Evolutionary conservation across 495 filamentous ascomycete species (phyloP).

Genomic region (Hypoxylon crocopeplum): DNA sequence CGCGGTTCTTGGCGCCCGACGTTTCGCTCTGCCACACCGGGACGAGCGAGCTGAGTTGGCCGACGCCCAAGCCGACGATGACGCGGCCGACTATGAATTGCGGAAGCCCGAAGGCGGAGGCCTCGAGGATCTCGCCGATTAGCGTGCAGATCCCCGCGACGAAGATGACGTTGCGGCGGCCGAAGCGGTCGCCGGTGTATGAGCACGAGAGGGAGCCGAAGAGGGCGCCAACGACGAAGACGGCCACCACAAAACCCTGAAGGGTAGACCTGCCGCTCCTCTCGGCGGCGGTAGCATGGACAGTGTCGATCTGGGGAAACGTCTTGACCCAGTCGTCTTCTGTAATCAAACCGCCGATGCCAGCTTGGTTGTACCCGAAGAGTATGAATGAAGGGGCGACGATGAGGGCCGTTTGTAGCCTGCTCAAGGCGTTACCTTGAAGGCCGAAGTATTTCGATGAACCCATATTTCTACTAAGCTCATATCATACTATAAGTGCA

Average conservation of each 20-base stretch:
- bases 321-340: constrained; percentile 46
- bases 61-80: constrained; percentile 57
- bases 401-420: constrained; percentile 35
- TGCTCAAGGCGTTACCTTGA: constrained; percentile 29
- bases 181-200: constrained; percentile 56
- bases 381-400: constrained; percentile 56
- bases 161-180: constrained; percentile 58
- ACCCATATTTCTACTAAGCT: constrained; percentile 18
- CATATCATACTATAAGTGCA: constrained; percentile 15
- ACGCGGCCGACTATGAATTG: constrained; percentile 61
- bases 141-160: constrained; percentile 38
- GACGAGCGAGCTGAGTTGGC: constrained; percentile 56
- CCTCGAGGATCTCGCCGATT: constrained; percentile 42
- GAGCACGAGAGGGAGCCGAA: constrained; percentile 59
- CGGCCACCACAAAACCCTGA: constrained; percentile 48
- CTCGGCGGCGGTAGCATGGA: constrained; percentile 47
- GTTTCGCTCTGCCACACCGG: constrained; percentile 63
- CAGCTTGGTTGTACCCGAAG: constrained; percentile 62
- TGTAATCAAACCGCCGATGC: constrained; percentile 55
- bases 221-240: constrained; percentile 52
- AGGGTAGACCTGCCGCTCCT: constrained; percentile 46
- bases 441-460: constrained; percentile 32
- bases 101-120: constrained; percentile 41
- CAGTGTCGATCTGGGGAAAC: constrained; percentile 62
- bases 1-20: constrained; percentile 47